These are phyloP conservation scores for Crithidia fasciculata DNA, from an alignment of 208 protist genomes.

Conservation along the genomic window DNA sequence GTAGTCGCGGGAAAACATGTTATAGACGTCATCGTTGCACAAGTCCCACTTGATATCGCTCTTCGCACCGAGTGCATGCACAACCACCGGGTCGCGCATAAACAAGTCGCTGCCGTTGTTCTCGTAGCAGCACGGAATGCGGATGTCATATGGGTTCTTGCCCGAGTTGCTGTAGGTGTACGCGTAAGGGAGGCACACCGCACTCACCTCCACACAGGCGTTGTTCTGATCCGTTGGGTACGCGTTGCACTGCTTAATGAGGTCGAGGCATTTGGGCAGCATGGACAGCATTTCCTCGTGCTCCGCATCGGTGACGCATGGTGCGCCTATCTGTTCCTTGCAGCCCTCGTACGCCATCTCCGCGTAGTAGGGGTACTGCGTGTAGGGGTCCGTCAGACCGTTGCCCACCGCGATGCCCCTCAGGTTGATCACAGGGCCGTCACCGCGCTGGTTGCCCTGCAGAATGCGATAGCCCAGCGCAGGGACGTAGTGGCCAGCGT, in stretches of 20 bases:
- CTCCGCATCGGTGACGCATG: slow-evolving; percentile 47
- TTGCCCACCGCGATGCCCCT: slow-evolving; percentile 89
- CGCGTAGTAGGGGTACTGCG: slow-evolving; percentile 74
- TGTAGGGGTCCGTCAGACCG: slow-evolving; percentile 83
- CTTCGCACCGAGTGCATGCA: slow-evolving; percentile 58
- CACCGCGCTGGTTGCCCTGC: slow-evolving; percentile 45
- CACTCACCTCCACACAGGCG: background rate
- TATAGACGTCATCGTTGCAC: slow-evolving; percentile 67
- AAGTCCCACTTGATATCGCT: slow-evolving; percentile 38
- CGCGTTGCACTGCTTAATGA: background rate
- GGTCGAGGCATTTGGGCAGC: background rate
- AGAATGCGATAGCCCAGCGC: slow-evolving; percentile 49
- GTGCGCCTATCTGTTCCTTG: slow-evolving; percentile 46
- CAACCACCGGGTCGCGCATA: slow-evolving; percentile 49
- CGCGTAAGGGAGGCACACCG: background rate
- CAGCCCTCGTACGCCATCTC: slow-evolving; percentile 68
- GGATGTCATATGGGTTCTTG: slow-evolving; percentile 85
- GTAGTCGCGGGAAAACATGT: slow-evolving; percentile 69
- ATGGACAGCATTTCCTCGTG: slow-evolving; percentile 49
- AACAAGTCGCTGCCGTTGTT: slow-evolving; percentile 52
- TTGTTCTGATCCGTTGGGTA: background rate
- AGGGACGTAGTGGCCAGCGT: slow-evolving; percentile 85
- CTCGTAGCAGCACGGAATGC: slow-evolving; percentile 68
- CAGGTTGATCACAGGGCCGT: slow-evolving; percentile 53
- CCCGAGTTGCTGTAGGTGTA: slow-evolving; percentile 40